Conservation (phyloP, 345 rosid species). For the Pugionium cornutum region DNA sequence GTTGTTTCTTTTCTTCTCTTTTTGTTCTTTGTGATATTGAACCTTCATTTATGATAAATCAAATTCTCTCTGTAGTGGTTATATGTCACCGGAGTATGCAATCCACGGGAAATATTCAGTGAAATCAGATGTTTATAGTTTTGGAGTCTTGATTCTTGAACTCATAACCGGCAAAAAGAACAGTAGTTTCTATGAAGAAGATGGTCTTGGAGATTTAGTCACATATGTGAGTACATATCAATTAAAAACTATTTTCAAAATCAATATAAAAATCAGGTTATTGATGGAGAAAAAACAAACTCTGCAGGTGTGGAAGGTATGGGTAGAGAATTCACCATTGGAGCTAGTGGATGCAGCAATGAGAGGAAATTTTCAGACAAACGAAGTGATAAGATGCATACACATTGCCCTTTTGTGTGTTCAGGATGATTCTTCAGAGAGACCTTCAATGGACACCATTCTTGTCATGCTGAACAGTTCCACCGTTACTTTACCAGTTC, state of each 20-base stretch:
- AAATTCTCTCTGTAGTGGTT: constrained; percentile 37
- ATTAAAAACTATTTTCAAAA: not conserved
- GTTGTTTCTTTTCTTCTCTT: constrained; percentile 18
- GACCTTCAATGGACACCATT: constrained; percentile 53
- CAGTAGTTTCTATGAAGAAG: constrained; percentile 33
- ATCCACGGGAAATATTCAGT: constrained; percentile 43
- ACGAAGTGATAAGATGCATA: constrained; percentile 55
- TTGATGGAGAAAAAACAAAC: not conserved
- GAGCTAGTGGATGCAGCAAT: constrained; percentile 48
- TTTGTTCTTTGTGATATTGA: not conserved
- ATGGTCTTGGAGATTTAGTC: constrained; percentile 34
- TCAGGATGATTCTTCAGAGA: constrained; percentile 55
- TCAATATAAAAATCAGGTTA: not conserved
- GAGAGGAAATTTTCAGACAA: constrained; percentile 36
- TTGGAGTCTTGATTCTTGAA: constrained; percentile 46
- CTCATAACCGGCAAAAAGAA: constrained; percentile 42
- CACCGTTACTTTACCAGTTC: constrained; percentile 45
- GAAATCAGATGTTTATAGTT: constrained; percentile 47
- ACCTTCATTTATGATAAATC: not conserved
- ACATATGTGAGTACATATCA: constrained; percentile 39
- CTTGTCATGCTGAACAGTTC: constrained; percentile 51
- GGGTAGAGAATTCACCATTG: constrained; percentile 49
- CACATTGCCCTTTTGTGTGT: constrained; percentile 59
- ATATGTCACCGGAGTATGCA: constrained; percentile 52
- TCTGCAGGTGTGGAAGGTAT: constrained; percentile 52